These are phyloP conservation scores for Trichoderma virens DNA, from an alignment of 495 filamentous ascomycete genomes.

Conservation along the genomic window DNA sequence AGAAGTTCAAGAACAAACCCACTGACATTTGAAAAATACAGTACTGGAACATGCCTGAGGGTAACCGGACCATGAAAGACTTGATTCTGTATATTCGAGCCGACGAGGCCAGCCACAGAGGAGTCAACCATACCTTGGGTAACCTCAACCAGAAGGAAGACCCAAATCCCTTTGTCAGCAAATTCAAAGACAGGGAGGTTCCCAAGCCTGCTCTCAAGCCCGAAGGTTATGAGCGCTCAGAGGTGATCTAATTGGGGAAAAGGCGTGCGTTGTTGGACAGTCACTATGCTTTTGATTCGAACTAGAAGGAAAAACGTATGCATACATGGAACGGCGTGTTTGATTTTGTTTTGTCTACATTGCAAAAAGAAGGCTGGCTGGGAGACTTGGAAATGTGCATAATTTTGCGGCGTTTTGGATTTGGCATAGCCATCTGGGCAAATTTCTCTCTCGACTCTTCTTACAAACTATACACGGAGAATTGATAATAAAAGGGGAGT, in stretches of 20 bases:
- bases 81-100: constrained; percentile 82
- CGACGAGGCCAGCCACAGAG: constrained; percentile 82
- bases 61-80: constrained; percentile 72
- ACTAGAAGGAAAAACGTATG: neutral
- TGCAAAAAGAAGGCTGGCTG: too few species aligned
- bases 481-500: too few species aligned
- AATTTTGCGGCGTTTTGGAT: neutral
- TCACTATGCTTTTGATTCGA: neutral
- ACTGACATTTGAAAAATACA: constrained; percentile 9
- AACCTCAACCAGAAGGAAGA: constrained; percentile 77
- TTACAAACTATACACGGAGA: neutral
- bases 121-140: constrained; percentile 91
- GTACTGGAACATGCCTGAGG: constrained; percentile 93
- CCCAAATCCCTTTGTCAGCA: constrained; percentile 80
- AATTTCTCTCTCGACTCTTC: neutral
- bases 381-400: neutral
- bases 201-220: constrained; percentile 59
- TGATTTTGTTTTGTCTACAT: too few species aligned
- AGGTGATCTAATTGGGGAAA: constrained; percentile 54
- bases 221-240: constrained; percentile 74
- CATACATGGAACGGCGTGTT: too few species aligned
- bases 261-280: neutral
- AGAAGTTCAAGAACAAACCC: neutral
- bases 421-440: neutral
- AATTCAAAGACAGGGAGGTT: constrained; percentile 56